Evolutionary conservation across 441 rosid species (phyloP), one percentile per base, ranked within the genome.

Genomic region (Hura crepitans): DNA sequence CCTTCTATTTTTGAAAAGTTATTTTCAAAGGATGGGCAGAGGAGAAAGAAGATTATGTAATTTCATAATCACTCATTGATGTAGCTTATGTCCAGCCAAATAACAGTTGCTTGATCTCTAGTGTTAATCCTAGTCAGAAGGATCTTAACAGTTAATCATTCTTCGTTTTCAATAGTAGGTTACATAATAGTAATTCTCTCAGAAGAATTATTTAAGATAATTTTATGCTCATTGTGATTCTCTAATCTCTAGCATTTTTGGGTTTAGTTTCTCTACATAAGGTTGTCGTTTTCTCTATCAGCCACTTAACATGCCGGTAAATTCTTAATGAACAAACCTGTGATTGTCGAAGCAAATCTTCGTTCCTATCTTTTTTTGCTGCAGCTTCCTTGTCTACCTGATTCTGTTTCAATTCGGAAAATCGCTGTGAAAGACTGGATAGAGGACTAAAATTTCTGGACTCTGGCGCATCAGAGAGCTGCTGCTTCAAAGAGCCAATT

Each of bases 401-500:
- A 62, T 73, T 58, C 56, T 77, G 81, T 70, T 80, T 79, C 25
- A 79, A 70, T 68, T 78, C 85, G 33, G 81, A 62, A 28, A 82
- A 59, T 57, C 80, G 68, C 68, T 81, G 86, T 3, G 85, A 85
- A 72, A 58, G 77, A 75, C 76, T 77, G 25, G 81, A 73, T n/a
- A 61, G 49, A 8, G 81, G 73, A 50, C 81, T 82, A 53, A 53
- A 20, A 76, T 77, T 81, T 71, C 74, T 83, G 31, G 65, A 75
- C 67, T 91, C 94, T 56, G 82, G 80, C 15, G 86, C 85, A 58
- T 90, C 93, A 15, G 85, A 75, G 73, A 90, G 92, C 81, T 92
- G 93, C 79, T 88, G 96, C 83, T 86, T 88, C 76, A 92, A 77
- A 74, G 85, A 85, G 79, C 74, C 82, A 74, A 90, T 72, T 42